Conservation (phyloP, 352 stramenopile species). For the Elongisporangium undulatum region DNA sequence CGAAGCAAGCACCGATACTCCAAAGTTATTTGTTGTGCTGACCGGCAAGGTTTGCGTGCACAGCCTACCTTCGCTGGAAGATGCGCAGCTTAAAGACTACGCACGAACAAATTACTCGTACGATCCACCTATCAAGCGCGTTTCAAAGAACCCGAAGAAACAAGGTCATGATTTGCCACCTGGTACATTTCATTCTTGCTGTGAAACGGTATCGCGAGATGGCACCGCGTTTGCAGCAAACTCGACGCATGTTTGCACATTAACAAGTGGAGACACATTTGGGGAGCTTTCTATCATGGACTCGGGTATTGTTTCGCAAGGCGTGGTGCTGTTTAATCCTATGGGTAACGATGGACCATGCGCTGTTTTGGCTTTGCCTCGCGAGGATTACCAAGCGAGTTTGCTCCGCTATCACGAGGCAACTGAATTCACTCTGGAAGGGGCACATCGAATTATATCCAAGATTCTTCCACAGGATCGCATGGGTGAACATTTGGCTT, state of each 20-base stretch:
- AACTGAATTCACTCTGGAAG: slow-evolving; percentile 18
- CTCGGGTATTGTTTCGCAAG: slow-evolving; percentile 11
- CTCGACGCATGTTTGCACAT: slow-evolving; percentile 25
- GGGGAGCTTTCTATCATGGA: slow-evolving; percentile 20
- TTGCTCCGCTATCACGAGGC: slow-evolving; percentile 18
- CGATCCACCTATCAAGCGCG: slow-evolving; percentile 1
- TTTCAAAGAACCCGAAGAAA: not conserved
- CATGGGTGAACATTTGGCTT: slow-evolving; percentile 34
- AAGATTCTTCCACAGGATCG: slow-evolving; percentile 32
- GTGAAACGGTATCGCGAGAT: not conserved
- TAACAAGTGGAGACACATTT: slow-evolving; percentile 29
- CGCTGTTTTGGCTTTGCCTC: slow-evolving; percentile 18
- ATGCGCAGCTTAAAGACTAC: slow-evolving; percentile 5
- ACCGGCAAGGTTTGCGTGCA: slow-evolving; percentile 37
- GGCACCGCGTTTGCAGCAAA: not conserved
- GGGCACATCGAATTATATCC: slow-evolving; percentile 17
- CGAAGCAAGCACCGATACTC: slow-evolving; percentile 5
- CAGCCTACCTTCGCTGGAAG: slow-evolving; percentile 9
- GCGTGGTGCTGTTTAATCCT: slow-evolving; percentile 26
- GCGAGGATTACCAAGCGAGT: slow-evolving; percentile 20
- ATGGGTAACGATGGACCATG: slow-evolving; percentile 6
- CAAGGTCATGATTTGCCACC: not conserved
- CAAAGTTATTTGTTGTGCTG: slow-evolving; percentile 31
- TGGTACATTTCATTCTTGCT: not conserved
- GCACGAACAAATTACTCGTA: slow-evolving; percentile 5